These are phyloP conservation scores for Epichloe brachyelytri DNA, from an alignment of 2,329 filamentous ascomycete genomes.

Conservation along the genomic window DNA sequence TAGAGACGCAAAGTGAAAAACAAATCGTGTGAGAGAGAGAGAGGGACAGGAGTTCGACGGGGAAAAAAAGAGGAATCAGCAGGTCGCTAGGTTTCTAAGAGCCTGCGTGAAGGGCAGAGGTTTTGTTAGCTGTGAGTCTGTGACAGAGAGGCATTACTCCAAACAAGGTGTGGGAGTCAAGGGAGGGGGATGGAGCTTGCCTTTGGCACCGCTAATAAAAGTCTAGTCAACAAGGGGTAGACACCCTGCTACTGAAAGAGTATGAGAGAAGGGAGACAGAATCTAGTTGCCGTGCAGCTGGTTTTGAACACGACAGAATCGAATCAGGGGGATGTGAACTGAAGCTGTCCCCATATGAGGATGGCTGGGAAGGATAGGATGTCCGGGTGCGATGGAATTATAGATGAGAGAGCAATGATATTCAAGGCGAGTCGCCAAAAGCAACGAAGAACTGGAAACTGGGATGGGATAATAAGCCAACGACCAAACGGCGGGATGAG, in stretches of 20 bases:
- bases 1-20: neutral
- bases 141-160: neutral
- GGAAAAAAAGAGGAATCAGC: conserved; percentile 1
- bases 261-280: conserved; percentile 2
- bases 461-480: neutral
- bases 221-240: conserved; percentile 5
- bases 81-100: neutral
- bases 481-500: neutral
- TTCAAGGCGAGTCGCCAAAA: neutral
- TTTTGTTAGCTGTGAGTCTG: conserved; percentile 1
- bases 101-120: conserved; percentile 3
- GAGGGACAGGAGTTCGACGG: neutral
- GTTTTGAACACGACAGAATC: neutral
- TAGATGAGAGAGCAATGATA: too few relatives aligned
- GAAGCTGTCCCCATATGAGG: neutral
- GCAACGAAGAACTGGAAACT: neutral
- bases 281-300: neutral
- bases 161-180: neutral
- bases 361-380: neutral
- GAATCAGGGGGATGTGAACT: neutral
- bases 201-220: neutral
- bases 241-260: neutral
- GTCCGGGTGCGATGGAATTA: neutral
- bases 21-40: neutral
- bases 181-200: conserved; percentile 4